A percentile compares a stretch with the other conserved stretches of the same genome.
Conservation (phyloP, 805 yeast genomes). For the Saccharomycopsis sp. region DNA sequence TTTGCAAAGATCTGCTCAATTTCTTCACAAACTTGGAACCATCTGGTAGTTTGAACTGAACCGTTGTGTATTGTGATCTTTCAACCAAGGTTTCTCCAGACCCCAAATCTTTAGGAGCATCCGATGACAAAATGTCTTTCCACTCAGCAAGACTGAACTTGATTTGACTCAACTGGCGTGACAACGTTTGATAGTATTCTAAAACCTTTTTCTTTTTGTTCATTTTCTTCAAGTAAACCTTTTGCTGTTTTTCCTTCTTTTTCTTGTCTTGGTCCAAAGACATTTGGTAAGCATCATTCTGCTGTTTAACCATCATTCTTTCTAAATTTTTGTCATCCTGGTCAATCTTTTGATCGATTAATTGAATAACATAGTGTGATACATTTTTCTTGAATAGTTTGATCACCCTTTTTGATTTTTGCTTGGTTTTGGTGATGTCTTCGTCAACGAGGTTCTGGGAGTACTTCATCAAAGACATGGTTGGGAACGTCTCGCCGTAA, state of each 20-base stretch:
- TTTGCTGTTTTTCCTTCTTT: slow-evolving; percentile 32
- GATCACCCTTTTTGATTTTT: slow-evolving; percentile 24
- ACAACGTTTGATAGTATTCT: too few species aligned
- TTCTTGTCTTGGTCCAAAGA: slow-evolving; percentile 49
- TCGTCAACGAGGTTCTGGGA: slow-evolving; percentile 25
- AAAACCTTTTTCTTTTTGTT: too few species aligned
- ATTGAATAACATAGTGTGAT: slow-evolving; percentile 52
- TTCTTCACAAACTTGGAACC: slow-evolving; percentile 43
- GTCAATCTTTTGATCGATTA: slow-evolving; percentile 50
- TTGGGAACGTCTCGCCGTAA: slow-evolving; percentile 35
- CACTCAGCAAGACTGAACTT: too few species aligned
- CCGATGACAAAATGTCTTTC: too few species aligned
- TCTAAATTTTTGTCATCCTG: slow-evolving; percentile 48
- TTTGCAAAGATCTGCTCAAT: slow-evolving; percentile 32
- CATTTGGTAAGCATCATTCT: slow-evolving; percentile 57
- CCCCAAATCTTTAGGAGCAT: not conserved
- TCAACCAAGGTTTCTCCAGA: slow-evolving; percentile 14
- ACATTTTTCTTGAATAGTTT: slow-evolving; percentile 34
- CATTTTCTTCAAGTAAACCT: slow-evolving; percentile 1
- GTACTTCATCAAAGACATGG: slow-evolving; percentile 36
- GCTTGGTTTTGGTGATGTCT: slow-evolving; percentile 22
- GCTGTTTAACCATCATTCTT: slow-evolving; percentile 51
- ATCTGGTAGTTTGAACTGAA: slow-evolving; percentile 47
- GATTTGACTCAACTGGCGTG: too few species aligned
- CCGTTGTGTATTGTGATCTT: slow-evolving; percentile 30